These are phyloP conservation scores for Metschnikowia chrysomelidarum DNA, from an alignment of 805 yeast genomes.

Conservation along the genomic window DNA sequence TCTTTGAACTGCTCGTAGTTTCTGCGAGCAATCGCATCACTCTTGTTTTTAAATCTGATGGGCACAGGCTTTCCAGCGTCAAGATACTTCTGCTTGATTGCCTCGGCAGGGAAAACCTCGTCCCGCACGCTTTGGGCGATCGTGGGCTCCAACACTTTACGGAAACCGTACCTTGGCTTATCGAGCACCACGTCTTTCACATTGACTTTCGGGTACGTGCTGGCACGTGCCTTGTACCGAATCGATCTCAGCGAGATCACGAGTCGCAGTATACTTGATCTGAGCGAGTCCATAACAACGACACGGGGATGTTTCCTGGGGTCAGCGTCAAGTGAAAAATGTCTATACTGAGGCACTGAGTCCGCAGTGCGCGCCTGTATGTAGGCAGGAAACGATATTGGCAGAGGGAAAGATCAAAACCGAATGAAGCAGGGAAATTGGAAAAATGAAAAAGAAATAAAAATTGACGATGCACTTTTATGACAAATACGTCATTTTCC, in stretches of 20 bases:
- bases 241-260: slow-evolving; percentile 16
- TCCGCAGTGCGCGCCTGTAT: too few relatives aligned
- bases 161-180: slow-evolving; percentile 38
- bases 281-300: slow-evolving; percentile 8
- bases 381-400: too few relatives aligned
- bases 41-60: slow-evolving; percentile 33
- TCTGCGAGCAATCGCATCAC: slow-evolving; percentile 38
- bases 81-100: slow-evolving; percentile 32
- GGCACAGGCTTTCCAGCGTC: slow-evolving; percentile 44
- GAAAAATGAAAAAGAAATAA: too few relatives aligned
- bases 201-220: slow-evolving; percentile 40
- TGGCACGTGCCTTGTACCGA: slow-evolving; percentile 31
- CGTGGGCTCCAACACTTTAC: slow-evolving; percentile 38
- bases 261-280: slow-evolving; percentile 9
- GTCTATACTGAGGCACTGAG: too few relatives aligned
- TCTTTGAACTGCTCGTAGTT: slow-evolving; percentile 42
- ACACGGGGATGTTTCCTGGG: too few relatives aligned
- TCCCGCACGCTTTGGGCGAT: slow-evolving; percentile 39
- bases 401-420: neutral
- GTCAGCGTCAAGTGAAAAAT: too few relatives aligned
- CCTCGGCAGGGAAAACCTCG: slow-evolving; percentile 39
- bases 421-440: neutral
- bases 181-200: slow-evolving; percentile 37
- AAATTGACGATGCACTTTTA: too few relatives aligned
- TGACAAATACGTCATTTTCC: too few relatives aligned